Conservation (phyloP, 305 asterid genomes). For the Fraxinus paxiana region DNA sequence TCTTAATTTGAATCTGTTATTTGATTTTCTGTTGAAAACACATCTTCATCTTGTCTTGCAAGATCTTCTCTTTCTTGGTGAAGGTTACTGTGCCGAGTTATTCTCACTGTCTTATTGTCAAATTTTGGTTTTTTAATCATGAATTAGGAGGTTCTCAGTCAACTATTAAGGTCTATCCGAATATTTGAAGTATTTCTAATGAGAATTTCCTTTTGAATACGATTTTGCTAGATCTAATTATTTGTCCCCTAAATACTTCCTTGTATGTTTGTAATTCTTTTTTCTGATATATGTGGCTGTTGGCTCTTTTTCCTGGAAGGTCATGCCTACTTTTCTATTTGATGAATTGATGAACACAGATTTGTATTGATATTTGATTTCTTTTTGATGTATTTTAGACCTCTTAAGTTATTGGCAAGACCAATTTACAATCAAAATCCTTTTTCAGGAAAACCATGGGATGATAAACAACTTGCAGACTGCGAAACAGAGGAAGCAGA, state of each 20-base stretch:
- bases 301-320: background rate
- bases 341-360: background rate
- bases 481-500: slow-evolving; percentile 46
- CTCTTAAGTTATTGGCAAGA: background rate
- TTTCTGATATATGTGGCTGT: background rate
- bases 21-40: background rate
- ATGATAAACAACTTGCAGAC: slow-evolving; percentile 49
- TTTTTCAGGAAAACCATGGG: slow-evolving; percentile 49
- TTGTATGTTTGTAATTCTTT: background rate
- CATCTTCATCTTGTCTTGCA: slow-evolving; percentile 23
- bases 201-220: background rate
- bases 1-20: background rate
- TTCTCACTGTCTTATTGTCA: background rate
- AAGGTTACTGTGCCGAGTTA: background rate
- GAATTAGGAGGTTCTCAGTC: background rate
- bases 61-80: slow-evolving; percentile 22
- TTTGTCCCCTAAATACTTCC: background rate
- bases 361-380: background rate
- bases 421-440: background rate
- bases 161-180: background rate
- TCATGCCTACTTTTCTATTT: background rate
- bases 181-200: background rate
- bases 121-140: background rate
- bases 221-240: background rate
- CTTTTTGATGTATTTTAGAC: background rate